These are phyloP conservation scores for Bryum argenteum DNA, from an alignment of 225 moss, liverwort and hornwort species.

Conservation along the genomic window DNA sequence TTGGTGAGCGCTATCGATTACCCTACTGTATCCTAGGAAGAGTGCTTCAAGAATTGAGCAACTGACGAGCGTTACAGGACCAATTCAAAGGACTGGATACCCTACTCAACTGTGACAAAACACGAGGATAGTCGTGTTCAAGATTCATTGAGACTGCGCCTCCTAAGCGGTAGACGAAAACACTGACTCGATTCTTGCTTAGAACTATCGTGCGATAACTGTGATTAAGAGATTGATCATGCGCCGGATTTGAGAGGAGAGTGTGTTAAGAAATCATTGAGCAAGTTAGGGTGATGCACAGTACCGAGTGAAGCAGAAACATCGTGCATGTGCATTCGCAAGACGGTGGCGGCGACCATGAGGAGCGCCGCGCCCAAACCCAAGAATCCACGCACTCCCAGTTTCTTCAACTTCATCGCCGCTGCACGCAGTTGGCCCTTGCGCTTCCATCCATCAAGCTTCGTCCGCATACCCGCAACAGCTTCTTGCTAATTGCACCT, in stretches of 20 bases:
- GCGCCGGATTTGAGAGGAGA: background rate
- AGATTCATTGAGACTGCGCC: too few species aligned
- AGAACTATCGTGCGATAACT: too few species aligned
- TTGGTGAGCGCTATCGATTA: slow-evolving; percentile 5
- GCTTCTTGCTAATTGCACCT: background rate
- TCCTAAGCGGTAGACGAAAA: too few species aligned
- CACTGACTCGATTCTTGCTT: too few species aligned
- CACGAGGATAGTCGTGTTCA: background rate
- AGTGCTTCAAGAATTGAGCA: slow-evolving; percentile 25
- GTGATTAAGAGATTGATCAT: too few species aligned
- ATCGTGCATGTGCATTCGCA: slow-evolving; percentile 15
- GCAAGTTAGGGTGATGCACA: background rate
- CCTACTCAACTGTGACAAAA: background rate
- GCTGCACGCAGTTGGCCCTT: slow-evolving; percentile 23
- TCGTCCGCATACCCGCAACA: slow-evolving; percentile 31
- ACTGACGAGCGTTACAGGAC: slow-evolving; percentile 9
- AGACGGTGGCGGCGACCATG: slow-evolving; percentile 20
- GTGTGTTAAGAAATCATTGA: background rate
- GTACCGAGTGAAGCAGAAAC: slow-evolving; percentile 18
- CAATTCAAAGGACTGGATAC: background rate
- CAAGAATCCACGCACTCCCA: slow-evolving; percentile 3
- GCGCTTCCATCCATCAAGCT: slow-evolving; percentile 43
- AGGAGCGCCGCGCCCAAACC: slow-evolving; percentile 22
- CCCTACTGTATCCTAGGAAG: slow-evolving; percentile 12
- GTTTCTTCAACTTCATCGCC: slow-evolving; percentile 1